A percentile compares a stretch with the other conserved stretches of the same genome.
Conservation (phyloP, 1,139 yeast genomes). For the Yamadazyma diospyri region DNA sequence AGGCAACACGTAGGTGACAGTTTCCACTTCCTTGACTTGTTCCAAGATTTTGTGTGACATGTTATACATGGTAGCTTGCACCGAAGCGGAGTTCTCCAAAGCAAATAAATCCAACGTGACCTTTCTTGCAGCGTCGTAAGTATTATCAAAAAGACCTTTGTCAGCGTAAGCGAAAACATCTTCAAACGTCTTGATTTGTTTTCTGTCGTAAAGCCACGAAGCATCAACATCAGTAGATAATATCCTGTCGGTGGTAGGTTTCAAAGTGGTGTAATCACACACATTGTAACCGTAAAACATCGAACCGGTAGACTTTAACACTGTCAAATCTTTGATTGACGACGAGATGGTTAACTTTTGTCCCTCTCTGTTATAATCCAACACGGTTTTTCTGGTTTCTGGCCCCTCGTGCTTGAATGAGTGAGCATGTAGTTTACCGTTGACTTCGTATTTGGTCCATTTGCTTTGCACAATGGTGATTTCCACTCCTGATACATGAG, state of each 20-base stretch:
- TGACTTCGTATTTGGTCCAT: conserved; percentile 74
- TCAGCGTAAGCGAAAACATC: conserved; percentile 52
- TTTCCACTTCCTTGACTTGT: conserved; percentile 51
- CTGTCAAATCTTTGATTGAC: conserved; percentile 78
- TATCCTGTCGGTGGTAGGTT: conserved; percentile 80
- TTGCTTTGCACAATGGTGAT: conserved; percentile 64
- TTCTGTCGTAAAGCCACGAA: conserved; percentile 62
- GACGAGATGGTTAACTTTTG: conserved; percentile 58
- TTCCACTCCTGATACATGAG: conserved; percentile 71
- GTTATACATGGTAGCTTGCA: conserved; percentile 94
- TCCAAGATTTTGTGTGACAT: conserved; percentile 74
- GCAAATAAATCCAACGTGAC: conserved; percentile 79
- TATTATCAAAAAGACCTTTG: conserved; percentile 59
- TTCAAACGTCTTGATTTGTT: conserved; percentile 45
- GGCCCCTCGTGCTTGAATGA: conserved; percentile 83
- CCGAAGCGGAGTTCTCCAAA: conserved; percentile 81
- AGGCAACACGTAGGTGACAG: conserved; percentile 74
- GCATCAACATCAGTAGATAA: conserved; percentile 85
- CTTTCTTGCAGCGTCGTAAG: conserved; percentile 58
- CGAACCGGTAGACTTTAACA: conserved; percentile 90
- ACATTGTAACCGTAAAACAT: conserved; percentile 84
- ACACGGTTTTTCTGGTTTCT: conserved; percentile 62
- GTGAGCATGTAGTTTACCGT: conserved; percentile 76
- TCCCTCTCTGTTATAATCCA: conserved; percentile 47
- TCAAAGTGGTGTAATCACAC: conserved; percentile 84